phyloP scores from a whole-genome alignment of 2,329 filamentous ascomycete genomes.

The Colletotrichum sp. region DNA sequence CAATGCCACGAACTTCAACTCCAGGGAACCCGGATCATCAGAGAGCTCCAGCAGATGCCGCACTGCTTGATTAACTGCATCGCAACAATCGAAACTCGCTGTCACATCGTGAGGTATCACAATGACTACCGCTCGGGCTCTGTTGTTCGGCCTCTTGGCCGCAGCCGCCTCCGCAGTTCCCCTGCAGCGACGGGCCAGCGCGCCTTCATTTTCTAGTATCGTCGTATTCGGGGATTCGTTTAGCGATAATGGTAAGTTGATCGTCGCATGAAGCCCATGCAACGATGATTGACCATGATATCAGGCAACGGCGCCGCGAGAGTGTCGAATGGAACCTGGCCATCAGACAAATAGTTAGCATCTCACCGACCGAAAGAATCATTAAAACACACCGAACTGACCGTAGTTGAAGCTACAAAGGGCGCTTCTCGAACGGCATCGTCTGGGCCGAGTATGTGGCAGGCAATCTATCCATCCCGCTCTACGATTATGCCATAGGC shows the following conservation, averaged over 20 bases:
- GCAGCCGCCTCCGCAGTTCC: not conserved
- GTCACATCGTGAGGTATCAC: not conserved
- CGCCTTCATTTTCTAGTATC: not conserved
- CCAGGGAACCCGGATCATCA: rapidly evolving
- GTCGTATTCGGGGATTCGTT: constrained; percentile 15
- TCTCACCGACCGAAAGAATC: too few species aligned
- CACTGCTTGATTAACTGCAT: not conserved
- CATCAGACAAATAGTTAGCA: constrained; percentile 10
- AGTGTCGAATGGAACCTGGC: constrained; percentile 8
- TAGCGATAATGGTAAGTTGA: constrained; percentile 5
- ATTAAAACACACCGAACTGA: not conserved
- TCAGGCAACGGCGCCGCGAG: constrained; percentile 6
- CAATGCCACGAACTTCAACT: not conserved
- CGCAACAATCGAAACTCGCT: rapidly evolving
- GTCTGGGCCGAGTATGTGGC: constrained; percentile 18
- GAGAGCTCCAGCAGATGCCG: not conserved
- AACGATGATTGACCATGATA: not conserved
- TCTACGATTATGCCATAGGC: constrained; percentile 17
- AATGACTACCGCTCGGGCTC: not conserved
- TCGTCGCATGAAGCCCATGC: not conserved
- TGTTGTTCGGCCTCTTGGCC: not conserved
- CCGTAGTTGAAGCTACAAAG: not conserved
- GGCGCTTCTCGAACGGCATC: constrained; percentile 14
- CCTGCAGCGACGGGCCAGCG: not conserved
- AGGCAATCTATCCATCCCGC: constrained; percentile 8